phyloP scores from a whole-genome alignment of 2,329 filamentous ascomycete genomes.

The Cordyceps pruinosa region DNA sequence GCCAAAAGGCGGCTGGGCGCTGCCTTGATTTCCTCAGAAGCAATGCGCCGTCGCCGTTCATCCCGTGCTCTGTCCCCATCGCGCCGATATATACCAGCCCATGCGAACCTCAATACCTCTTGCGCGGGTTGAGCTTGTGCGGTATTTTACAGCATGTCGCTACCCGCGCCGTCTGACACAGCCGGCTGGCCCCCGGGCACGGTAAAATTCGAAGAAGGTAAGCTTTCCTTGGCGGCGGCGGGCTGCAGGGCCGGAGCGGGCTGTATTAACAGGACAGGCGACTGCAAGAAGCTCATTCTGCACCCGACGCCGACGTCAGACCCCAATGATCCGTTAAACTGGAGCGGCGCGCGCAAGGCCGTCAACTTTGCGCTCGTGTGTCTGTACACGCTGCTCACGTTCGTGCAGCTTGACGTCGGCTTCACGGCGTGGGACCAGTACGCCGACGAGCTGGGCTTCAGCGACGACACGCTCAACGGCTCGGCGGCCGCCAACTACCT shows the following conservation, averaged over 20 bases:
- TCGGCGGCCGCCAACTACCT: slow-evolving; percentile 13
- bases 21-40: no score
- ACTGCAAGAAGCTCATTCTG: slow-evolving; percentile 16
- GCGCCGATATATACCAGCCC: neutral
- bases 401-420: slow-evolving; percentile 11
- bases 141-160: neutral
- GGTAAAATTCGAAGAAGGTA: slow-evolving; percentile 1
- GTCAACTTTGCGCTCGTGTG: slow-evolving; percentile 24
- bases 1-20: no score
- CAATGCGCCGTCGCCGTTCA: neutral
- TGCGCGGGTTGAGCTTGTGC: neutral
- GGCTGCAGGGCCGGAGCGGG: no score
- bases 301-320: slow-evolving; percentile 18
- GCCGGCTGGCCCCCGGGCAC: slow-evolving; percentile 3
- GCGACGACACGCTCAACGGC: slow-evolving; percentile 11
- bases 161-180: neutral
- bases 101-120: neutral
- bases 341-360: slow-evolving; percentile 33
- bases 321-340: slow-evolving; percentile 57
- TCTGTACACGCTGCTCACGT: slow-evolving; percentile 33
- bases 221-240: neutral
- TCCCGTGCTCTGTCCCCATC: no score
- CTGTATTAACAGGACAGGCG: neutral
- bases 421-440: slow-evolving; percentile 11
- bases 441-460: slow-evolving; percentile 6